Conservation (phyloP, 768 basidiomycete species). For the Favolaschia claudopus region DNA sequence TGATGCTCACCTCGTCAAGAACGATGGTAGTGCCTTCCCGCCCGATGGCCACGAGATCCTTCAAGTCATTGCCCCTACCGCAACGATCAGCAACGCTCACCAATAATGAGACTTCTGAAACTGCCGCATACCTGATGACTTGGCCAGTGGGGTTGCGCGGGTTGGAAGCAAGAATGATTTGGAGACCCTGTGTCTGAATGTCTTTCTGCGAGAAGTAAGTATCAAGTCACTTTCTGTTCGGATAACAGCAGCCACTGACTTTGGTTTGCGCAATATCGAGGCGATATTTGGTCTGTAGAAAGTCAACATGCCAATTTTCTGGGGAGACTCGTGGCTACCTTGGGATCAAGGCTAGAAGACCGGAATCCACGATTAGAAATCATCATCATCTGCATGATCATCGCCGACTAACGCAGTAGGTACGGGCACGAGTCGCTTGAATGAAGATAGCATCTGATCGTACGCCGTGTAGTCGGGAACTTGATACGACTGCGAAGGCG, state of each 20-base stretch:
- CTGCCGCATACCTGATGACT: slow-evolving; percentile 55
- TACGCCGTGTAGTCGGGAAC: slow-evolving; percentile 93
- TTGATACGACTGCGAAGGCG: slow-evolving; percentile 74
- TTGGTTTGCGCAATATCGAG: slow-evolving; percentile 84
- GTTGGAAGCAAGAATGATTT: slow-evolving; percentile 89
- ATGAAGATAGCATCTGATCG: slow-evolving; percentile 84
- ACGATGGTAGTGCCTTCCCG: slow-evolving; percentile 85
- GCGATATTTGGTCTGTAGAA: slow-evolving; percentile 65
- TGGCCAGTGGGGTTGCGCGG: slow-evolving; percentile 99
- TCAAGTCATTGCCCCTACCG: slow-evolving; percentile 76
- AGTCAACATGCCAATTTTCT: slow-evolving; percentile 7
- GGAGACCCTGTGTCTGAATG: slow-evolving; percentile 81
- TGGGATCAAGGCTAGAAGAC: slow-evolving; percentile 38
- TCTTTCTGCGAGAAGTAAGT: slow-evolving; percentile 69
- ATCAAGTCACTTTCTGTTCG: background rate
- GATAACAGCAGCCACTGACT: slow-evolving; percentile 41
- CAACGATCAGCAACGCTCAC: slow-evolving; percentile 4
- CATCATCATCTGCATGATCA: background rate
- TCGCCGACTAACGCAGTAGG: slow-evolving; percentile 75
- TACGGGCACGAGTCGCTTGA: slow-evolving; percentile 89
- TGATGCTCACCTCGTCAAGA: slow-evolving; percentile 75
- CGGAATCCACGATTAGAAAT: background rate
- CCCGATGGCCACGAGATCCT: slow-evolving; percentile 76
- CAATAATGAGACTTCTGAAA: background rate
- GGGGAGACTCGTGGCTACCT: too few relatives aligned